phyloP scores from a whole-genome alignment of 1,139 yeast species.

The Nadsonia commutata region DNA sequence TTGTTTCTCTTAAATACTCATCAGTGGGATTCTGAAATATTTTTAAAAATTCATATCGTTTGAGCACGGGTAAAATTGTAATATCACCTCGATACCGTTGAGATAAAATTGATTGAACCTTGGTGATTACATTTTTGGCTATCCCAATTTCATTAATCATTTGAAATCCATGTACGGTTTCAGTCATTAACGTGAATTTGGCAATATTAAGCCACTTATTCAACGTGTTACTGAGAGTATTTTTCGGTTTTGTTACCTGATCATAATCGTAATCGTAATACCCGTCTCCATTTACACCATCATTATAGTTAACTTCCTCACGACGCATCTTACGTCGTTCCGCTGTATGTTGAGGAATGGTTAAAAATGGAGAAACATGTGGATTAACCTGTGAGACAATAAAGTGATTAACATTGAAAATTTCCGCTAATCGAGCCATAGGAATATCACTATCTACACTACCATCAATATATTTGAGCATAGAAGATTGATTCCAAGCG shows the following conservation, averaged over 20 bases:
- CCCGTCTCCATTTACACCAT: slow-evolving; percentile 23
- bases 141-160: slow-evolving; percentile 64
- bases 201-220: slow-evolving; percentile 31
- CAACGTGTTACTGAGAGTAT: slow-evolving; percentile 2
- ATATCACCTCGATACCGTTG: slow-evolving; percentile 91
- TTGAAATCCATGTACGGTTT: slow-evolving; percentile 63
- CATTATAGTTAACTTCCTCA: slow-evolving; percentile 58
- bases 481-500: slow-evolving; percentile 72
- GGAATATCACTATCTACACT: slow-evolving; percentile 93
- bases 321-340: slow-evolving; percentile 25
- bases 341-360: slow-evolving; percentile 12
- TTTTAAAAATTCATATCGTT: slow-evolving; percentile 41
- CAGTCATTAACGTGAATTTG: slow-evolving; percentile 51
- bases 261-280: slow-evolving; percentile 6
- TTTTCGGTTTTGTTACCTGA: not conserved
- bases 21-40: slow-evolving; percentile 70
- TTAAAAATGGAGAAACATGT: slow-evolving; percentile 80
- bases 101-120: slow-evolving; percentile 56
- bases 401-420: slow-evolving; percentile 93
- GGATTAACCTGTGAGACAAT: slow-evolving; percentile 96
- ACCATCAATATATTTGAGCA: slow-evolving; percentile 77
- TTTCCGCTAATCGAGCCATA: slow-evolving; percentile 73
- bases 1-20: slow-evolving; percentile 53
- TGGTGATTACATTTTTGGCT: slow-evolving; percentile 55
- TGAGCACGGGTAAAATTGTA: slow-evolving; percentile 71